Conservation (phyloP, 768 basidiomycete species). For the Leccinum boreale region DNA sequence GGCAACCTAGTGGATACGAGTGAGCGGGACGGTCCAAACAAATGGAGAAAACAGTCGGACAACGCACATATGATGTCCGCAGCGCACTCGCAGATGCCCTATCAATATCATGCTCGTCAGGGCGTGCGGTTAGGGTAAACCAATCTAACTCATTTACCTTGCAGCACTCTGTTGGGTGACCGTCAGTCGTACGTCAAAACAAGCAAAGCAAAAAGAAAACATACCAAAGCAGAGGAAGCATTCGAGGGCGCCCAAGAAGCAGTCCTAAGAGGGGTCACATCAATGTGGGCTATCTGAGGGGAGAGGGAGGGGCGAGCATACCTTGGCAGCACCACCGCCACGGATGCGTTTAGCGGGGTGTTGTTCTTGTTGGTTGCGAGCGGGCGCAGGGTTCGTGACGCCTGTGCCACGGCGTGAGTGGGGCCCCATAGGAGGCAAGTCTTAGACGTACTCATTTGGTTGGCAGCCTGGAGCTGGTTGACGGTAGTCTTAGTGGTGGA, state of each 20-base stretch:
- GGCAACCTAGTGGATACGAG: slow-evolving; percentile 52
- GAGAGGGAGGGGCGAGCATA: slow-evolving; percentile 18
- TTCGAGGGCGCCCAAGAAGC: slow-evolving; percentile 55
- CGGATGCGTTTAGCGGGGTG: slow-evolving; percentile 56
- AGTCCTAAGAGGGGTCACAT: slow-evolving; percentile 45
- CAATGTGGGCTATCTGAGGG: background rate
- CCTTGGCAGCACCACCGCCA: slow-evolving; percentile 70
- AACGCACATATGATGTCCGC: slow-evolving; percentile 70
- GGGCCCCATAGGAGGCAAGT: background rate
- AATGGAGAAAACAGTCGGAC: background rate
- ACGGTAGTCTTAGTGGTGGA: slow-evolving; percentile 34
- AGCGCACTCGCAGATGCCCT: slow-evolving; percentile 70
- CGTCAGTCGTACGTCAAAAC: background rate
- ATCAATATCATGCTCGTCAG: background rate
- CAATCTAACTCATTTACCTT: slow-evolving; percentile 41
- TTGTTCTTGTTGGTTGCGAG: slow-evolving; percentile 39
- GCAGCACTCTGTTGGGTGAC: slow-evolving; percentile 52
- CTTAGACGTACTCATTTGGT: slow-evolving; percentile 57
- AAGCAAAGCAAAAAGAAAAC: slow-evolving; percentile 19
- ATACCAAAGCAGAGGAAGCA: slow-evolving; percentile 75
- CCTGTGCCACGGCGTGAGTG: slow-evolving; percentile 29
- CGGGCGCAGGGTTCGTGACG: slow-evolving; percentile 43
- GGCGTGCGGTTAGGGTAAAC: background rate
- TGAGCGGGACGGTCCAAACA: background rate
- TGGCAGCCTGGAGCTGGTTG: slow-evolving; percentile 56